Base-by-base conservation (phyloP, 805 yeast genomes). In the Metschnikowia anglica region DNA sequence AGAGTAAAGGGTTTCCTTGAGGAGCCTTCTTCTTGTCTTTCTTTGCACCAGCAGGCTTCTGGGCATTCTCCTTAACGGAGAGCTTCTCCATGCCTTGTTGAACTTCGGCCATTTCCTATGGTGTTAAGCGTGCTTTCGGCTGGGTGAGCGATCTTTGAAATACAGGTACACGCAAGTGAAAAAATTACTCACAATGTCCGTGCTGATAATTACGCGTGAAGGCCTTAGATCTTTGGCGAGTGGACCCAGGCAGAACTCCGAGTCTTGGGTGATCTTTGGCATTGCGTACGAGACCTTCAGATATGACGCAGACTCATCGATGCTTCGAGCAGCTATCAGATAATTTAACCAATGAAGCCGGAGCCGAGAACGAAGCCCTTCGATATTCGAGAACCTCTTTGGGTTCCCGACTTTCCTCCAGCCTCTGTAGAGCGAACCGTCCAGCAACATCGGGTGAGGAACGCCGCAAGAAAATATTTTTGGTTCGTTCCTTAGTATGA, bases 1-100 rank as follows among this genome's bases (percentile, higher is more conserved):
- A 53, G 47, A 65, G 66, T 31, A 75, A 63, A 52, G 70, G 52
- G 62, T 63, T 59, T n/a, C 65, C 60, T 26, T 65, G 67, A 45
- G 72, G 71, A 29, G 66, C 63, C 61, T 72, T 64, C 61, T 74
- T 69, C 46, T 65, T 59, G 49, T 72, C 70, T 60, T 73, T 73
- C 34, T 51, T 48, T n/a, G 45, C 37, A 17, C 47, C 49, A 21
- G 38, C 49, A 12, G 50, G 48, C 40, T 44, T 46, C 13, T 35
- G 43, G 16, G 39, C 38, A 16, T 37, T 40, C 37, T 46, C 53
- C 37, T 44, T 44, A 27, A 53, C 52, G 41, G 53, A 47, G 42
- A 53, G 53, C 10, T 48, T 37, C 28, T 44, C 50, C 39, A 53
- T 52, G 34, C 50, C 53, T 46, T 51, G 30, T 41, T 51, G 46